Conservation (phyloP, 768 basidiomycete genomes). For the Tricholoma flavovirens region DNA sequence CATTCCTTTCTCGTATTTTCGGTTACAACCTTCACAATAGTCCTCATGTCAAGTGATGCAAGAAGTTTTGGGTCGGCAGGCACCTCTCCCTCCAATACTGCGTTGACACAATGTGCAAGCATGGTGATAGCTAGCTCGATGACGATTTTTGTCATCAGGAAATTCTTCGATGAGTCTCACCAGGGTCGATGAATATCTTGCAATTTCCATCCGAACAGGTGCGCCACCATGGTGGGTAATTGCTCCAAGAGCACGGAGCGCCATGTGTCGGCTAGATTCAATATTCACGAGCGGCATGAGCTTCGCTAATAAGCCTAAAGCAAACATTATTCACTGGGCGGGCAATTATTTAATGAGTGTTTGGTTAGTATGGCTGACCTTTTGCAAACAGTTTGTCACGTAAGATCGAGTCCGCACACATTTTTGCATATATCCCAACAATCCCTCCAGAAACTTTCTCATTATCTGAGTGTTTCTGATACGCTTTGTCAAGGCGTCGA, state of each 20-base stretch:
- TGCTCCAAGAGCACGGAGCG: slow-evolving; percentile 49
- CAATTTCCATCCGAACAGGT: slow-evolving; percentile 45
- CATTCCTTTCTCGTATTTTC: slow-evolving; percentile 39
- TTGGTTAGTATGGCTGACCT: slow-evolving; percentile 41
- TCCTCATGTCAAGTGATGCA: slow-evolving; percentile 36
- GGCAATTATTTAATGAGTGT: background rate
- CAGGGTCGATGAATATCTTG: slow-evolving; percentile 36
- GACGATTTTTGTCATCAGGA: slow-evolving; percentile 44
- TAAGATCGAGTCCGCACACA: slow-evolving; percentile 55
- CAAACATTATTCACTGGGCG: background rate
- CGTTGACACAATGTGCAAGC: slow-evolving; percentile 45
- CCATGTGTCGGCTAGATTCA: slow-evolving; percentile 43
- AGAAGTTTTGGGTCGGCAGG: slow-evolving; percentile 33
- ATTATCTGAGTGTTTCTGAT: slow-evolving; percentile 35
- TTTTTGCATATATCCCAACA: slow-evolving; percentile 56
- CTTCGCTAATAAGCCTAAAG: slow-evolving; percentile 49
- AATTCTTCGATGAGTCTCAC: slow-evolving; percentile 41
- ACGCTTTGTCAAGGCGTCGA: slow-evolving; percentile 43
- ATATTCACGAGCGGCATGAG: slow-evolving; percentile 49
- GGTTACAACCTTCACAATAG: slow-evolving; percentile 38
- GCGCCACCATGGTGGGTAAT: slow-evolving; percentile 59
- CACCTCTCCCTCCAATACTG: slow-evolving; percentile 35
- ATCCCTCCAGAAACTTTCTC: slow-evolving; percentile 50
- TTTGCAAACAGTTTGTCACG: slow-evolving; percentile 53
- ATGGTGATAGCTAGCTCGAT: slow-evolving; percentile 47